Evolutionary conservation across 2,329 filamentous ascomycete genomes (phyloP).

Genomic region (Sporothrix brasiliensis): DNA sequence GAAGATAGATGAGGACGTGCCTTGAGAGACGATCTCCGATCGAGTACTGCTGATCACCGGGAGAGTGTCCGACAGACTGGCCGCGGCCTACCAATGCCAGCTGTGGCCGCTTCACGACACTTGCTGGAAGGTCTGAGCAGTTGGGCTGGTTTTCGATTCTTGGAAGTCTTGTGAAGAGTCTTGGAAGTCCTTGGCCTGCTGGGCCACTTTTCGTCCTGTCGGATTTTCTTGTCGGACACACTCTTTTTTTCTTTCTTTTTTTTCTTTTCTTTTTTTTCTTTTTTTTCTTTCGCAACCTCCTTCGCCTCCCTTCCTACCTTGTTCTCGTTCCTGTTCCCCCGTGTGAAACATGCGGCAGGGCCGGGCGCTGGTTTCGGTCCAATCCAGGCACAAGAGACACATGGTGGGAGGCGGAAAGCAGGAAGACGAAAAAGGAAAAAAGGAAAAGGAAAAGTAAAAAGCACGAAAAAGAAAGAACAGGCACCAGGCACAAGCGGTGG

Average conservation of each 20-base stretch:
- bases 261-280: no score
- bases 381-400: background rate
- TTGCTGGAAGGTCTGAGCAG: no score
- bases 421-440: background rate
- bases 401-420: background rate
- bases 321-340: background rate
- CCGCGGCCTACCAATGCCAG: no score
- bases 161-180: background rate
- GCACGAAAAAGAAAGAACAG: background rate
- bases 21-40: background rate
- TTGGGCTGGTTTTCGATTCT: background rate
- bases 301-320: background rate
- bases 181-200: no score
- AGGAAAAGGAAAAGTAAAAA: background rate
- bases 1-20: background rate
- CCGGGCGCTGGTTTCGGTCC: background rate
- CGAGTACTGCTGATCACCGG: constrained; percentile 5
- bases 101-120: no score
- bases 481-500: background rate
- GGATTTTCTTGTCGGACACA: constrained; percentile 4
- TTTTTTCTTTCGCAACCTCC: background rate
- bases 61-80: background rate
- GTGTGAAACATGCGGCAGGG: constrained; percentile 20
- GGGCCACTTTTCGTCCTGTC: background rate
- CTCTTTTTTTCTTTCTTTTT: no score